Evolutionary conservation across 1,284 basidiomycete genomes (phyloP), one percentile per base, ranked within the genome.

Genomic region (Tylopilus sp.): DNA sequence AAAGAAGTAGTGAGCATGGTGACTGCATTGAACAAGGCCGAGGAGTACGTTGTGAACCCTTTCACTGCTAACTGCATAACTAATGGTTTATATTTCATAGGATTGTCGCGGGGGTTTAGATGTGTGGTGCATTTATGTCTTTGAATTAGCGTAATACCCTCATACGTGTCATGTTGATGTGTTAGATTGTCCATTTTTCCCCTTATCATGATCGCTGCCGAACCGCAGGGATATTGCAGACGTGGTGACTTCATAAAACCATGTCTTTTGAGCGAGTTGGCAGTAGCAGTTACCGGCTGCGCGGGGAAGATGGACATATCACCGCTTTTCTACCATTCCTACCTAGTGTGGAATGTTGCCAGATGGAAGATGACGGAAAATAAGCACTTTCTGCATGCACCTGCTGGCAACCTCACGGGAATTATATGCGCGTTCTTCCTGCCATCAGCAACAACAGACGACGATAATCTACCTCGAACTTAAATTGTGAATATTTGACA

Each of bases 1-100:
- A 95, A 95, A 83, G 96, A 98, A 81, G 93, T 95, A 69, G 87
- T 94, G 68, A 86, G 89, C 73, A 97, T 97, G 95, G 90, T 97
- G 58, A 84, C 89, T 57, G 96, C 95, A 39, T 84, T 97, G 67
- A 96, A 95, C 81, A 94, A 96, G 84, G 95, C 95, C 15, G 96
- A 97, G 81, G 94, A 96, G 89, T 94, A 78, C 72, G 93, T 90
- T 59, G 32, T 63, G 7, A 24, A 36, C 22, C 52, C 33, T 53
- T 36, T 32, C 19, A 18, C 22, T 41, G 49, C 18, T 33, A 33
- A 41, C 33, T 41, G 33, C 29, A 60, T 16, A 29, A 58, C 29
- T 78, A 59, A 75, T 55, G 6, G 6, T n/a, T 47, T 56, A 16
- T 18, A 16, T 38, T 54, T 55, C 1, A 44, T 29, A 77, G 75